Evolutionary conservation across 805 yeast species (phyloP).

Genomic region (Candida maris): DNA sequence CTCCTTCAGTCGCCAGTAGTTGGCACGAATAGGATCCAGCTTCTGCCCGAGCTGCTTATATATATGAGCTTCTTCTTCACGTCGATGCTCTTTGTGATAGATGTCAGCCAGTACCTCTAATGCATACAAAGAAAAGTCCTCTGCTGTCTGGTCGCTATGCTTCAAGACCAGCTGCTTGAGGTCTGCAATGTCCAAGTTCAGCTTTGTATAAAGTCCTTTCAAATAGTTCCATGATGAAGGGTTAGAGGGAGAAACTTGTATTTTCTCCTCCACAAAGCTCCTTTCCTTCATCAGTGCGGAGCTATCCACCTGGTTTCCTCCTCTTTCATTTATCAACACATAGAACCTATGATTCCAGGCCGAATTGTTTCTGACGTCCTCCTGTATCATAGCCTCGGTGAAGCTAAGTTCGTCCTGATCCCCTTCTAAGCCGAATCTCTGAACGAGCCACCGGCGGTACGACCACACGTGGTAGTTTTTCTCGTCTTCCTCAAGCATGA

Average conservation of each 20-base stretch:
- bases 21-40: conserved; percentile 28
- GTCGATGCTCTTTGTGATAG: conserved; percentile 31
- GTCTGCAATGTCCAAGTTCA: conserved; percentile 28
- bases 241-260: conserved; percentile 70
- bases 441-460: conserved; percentile 78
- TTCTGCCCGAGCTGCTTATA: conserved; percentile 48
- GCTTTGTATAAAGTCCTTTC: conserved; percentile 46
- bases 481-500: conserved; percentile 72
- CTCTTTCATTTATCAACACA: conserved; percentile 34
- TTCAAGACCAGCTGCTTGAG: conserved; percentile 43
- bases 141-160: conserved; percentile 33
- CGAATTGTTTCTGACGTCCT: conserved; percentile 82
- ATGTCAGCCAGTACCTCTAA: conserved; percentile 59
- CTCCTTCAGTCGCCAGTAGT: conserved; percentile 26
- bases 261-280: conserved; percentile 42
- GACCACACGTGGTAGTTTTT: conserved; percentile 98
- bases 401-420: conserved; percentile 47
- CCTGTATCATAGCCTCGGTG: conserved; percentile 42
- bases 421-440: conserved; percentile 47
- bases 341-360: conserved; percentile 90
- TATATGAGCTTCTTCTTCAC: conserved; percentile 37
- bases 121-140: conserved; percentile 52
- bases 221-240: conserved; percentile 85
- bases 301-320: conserved; percentile 11
- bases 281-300: conserved; percentile 44